Conservation (phyloP, 306 rosid species). For the Coriaria nepalensis region DNA sequence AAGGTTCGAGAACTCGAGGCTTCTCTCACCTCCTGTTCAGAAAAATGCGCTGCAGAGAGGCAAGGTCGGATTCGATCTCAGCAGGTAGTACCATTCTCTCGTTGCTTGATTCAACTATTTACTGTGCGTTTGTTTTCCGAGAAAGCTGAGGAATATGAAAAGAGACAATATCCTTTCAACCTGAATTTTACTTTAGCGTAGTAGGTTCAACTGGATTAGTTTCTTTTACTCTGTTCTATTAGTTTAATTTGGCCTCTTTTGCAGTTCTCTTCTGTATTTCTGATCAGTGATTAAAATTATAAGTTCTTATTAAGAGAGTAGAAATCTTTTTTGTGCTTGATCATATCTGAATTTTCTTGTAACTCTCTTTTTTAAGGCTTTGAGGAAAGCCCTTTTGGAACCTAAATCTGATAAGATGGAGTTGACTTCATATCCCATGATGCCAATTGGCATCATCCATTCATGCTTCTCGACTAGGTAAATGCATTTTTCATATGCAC, state of each 20-base stretch:
- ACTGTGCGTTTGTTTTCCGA: no score
- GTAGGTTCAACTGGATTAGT: not conserved
- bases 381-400: slow-evolving; percentile 45
- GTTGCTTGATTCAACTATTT: no score
- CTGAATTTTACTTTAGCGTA: not conserved
- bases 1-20: slow-evolving; percentile 43
- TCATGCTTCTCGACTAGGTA: slow-evolving; percentile 89
- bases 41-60: slow-evolving; percentile 60
- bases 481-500: not conserved
- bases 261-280: no score
- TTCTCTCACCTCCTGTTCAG: slow-evolving; percentile 41
- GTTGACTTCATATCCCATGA: slow-evolving; percentile 55
- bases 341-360: slow-evolving; percentile 5
- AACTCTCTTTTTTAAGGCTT: slow-evolving; percentile 27
- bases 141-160: no score
- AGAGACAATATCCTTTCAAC: not conserved
- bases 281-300: not conserved
- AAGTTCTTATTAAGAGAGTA: not conserved
- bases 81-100: slow-evolving; percentile 30
- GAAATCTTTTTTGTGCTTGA: not conserved
- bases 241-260: no score
- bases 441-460: slow-evolving; percentile 61
- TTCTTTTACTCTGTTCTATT: no score
- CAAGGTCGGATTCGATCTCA: slow-evolving; percentile 93
- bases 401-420: slow-evolving; percentile 35